Conservation (phyloP, 257 asterid genomes). For the Verbena officinalis region DNA sequence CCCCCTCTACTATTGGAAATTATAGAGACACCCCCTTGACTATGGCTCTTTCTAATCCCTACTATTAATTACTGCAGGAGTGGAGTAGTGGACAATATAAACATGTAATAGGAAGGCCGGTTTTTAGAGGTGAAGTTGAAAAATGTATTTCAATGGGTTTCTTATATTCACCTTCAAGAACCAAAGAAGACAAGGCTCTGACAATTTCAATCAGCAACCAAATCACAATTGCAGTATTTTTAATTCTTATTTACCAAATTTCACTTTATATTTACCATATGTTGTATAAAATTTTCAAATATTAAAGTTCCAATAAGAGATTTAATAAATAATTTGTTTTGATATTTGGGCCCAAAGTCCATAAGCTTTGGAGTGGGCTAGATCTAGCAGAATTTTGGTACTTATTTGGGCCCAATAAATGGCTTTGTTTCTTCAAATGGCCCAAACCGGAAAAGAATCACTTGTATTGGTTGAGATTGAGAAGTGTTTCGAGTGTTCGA, state of each 20-base stretch:
- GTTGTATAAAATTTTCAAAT: constrained; percentile 12
- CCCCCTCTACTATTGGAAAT: too few relatives aligned
- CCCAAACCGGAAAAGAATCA: not conserved
- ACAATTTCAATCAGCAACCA: constrained; percentile 64
- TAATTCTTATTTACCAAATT: constrained; percentile 48
- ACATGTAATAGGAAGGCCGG: constrained; percentile 77
- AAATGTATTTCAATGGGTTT: constrained; percentile 65
- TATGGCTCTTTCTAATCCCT: too few relatives aligned
- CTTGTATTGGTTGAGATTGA: too few relatives aligned
- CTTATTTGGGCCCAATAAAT: constrained; percentile 11
- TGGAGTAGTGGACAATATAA: constrained; percentile 63
- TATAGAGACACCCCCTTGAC: too few relatives aligned
- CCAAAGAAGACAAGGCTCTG: constrained; percentile 21
- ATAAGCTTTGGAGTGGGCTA: not conserved
- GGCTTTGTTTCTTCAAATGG: not conserved
- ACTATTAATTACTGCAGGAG: constrained; percentile 36
- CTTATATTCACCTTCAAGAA: constrained; percentile 49
- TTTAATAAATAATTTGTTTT: not conserved
- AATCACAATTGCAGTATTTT: constrained; percentile 40
- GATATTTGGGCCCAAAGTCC: constrained; percentile 16
- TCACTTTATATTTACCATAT: constrained; percentile 36
- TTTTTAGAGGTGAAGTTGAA: constrained; percentile 50
- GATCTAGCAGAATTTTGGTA: not conserved
- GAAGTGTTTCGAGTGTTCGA: not conserved
- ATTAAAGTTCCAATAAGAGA: not conserved